Base-by-base conservation (phyloP, 345 rosid genomes). In the Kandelia obovata region DNA sequence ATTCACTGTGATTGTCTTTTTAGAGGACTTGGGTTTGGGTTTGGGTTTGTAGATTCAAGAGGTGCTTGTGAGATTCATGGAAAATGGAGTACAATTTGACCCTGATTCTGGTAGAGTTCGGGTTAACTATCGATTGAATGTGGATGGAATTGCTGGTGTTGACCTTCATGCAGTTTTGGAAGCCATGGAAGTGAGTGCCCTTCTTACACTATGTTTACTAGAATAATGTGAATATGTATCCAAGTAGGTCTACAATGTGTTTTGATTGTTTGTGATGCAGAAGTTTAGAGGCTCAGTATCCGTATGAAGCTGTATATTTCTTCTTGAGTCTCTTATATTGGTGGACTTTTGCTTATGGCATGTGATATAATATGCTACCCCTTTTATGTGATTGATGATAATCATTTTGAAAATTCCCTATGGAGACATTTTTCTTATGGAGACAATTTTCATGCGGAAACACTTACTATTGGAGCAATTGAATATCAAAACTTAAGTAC, bases 41-140 rank as follows among this genome's bases (percentile, higher is more conserved):
- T 88, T 86, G 80, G 84, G 84, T 86, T 86, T 92, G 90, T 76
- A 95, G 99, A 86, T 95, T 80, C 99, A 92, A 92, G 91, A 85
- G 67, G 61, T 90, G 82, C 89, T 95, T 51, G 85, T 80, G 37
- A 88, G 71, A 72, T 82, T 90, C 62, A 77, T 87, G 90, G 93
- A 79, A 58, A 83, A 67, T 66, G 99, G 96, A 35, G 91, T 95
- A 74, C 80, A 6, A 72, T 90, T 88, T 26, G 92, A 90, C 76
- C 83, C 67, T 37, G 90, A 85, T 27, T 63, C 86, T 39, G 58
- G 75, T 65, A 77, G 70, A 67, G 74, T 90, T 53, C 70, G 69
- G 68, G 92, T 95, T 75, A 86, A 72, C 71, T 85, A 85, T 83
- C 68, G 58, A 68, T 70, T 82, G 58, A 74, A 75, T 71, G 66